Base-by-base conservation (phyloP, 192 early-diverging fungal species). In the Mortierella alpina region DNA sequence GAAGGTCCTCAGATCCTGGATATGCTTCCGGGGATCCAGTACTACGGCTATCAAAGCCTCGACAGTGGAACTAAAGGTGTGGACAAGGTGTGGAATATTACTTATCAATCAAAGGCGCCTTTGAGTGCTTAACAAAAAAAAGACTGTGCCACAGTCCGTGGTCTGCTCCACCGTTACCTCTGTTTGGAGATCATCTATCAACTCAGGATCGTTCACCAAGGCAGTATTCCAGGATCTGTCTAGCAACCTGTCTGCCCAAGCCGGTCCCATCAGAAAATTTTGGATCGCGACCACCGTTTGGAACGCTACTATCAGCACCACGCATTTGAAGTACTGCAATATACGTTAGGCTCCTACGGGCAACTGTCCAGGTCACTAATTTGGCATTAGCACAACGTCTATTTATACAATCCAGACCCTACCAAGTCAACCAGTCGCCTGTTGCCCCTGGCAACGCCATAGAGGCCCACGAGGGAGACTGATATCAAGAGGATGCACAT, bases 351-450 rank as follows among this genome's bases (percentile, higher is more conserved):
- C 49, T 42, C 39, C 39, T n/a, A 42, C n/a, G 15, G 31, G 17
- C 44, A 39, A 52, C 13, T 2, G 40, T 52, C n/a, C 51, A 9
- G 45, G 15, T 31, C 42, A 41, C 42, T n/a, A 59, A 31, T 42
- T 23, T 56, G 22, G 6, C 6, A 56, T 3, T 23, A 22, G 23
- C 10, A 55, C n/a, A 12, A 0, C 12, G 23, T 58, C 17, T 39
- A 6, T 56, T 12, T 0, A 56, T 6, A 58, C 8, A 15, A 58
- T 15, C 23, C 23, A 41, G 50, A 40, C 59, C 65, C n/a, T 74
- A 67, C 72, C 58, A 74, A 12, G 11, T 74, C 67, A 63, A 74
- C 67, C 31, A 67, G n/a, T 0, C 61, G 72, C 51, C 45, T 59
- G 61, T 51, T 66, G 13, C 57, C 64, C 15, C 47, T 52, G 7